Base-by-base conservation (phyloP, 1,139 yeast genomes). In the Suhomyces bolitotheri region DNA sequence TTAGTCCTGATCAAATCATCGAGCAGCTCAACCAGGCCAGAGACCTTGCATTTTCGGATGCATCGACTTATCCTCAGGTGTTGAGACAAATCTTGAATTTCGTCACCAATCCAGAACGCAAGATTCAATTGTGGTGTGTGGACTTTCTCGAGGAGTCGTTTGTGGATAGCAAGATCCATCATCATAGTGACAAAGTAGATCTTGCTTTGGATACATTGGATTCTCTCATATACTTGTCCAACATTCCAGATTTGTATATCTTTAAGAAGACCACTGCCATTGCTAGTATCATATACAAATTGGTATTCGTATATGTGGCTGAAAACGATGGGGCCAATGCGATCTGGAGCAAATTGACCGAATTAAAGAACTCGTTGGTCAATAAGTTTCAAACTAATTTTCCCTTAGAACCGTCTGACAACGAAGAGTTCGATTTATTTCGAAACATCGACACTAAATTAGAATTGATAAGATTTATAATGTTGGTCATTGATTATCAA, bases 401-500 rank as follows among this genome's bases (percentile, higher is more conserved):
- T 45, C 82, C 82, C 1, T 62, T 76, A 31, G 56, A 51, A 5
- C 47, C 64, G 15, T 64, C 73, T n/a, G 73, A 69, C 35, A 73
- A 71, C 47, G 65, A 56, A 26, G 82, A 78, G 47, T 67, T 71
- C 25, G 80, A 77, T 49, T 56, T 60, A 22, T 46, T 62, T 24
- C 68, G 80, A 51, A 73, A 80, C 31, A 55, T 79, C 26, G 78
- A 76, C 13, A 66, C 80, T 29, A 80, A 78, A 54, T 62, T 86
- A 17, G 83, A 90, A 28, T 66, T 86, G 19, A 65, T 84, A 36
- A 87, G 84, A 58, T 81, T 90, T 44, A 76, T 88, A 7, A 78
- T 85, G 37, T 76, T 78, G 33, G 76, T 88, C 2, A 78, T 90
- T 25, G 78, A 79, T 38, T 77, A 79, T 19, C 96, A 90, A 50